A percentile compares a stretch with the other conserved stretches of the same genome.
Conservation (phyloP, 768 basidiomycete species). For the Podaxis carcinomalis region DNA sequence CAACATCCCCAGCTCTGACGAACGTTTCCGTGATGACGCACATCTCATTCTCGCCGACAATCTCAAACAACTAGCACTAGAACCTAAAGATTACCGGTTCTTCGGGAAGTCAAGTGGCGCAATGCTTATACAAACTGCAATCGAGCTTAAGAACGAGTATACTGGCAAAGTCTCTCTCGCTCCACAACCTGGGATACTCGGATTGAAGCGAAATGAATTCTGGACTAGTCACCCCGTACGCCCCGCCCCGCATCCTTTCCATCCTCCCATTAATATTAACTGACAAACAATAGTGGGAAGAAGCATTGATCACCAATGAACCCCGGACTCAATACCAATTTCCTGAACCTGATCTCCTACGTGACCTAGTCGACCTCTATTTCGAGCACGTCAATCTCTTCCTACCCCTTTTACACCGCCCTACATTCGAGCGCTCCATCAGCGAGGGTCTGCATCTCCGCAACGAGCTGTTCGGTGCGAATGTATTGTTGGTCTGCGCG, state of each 20-base stretch:
- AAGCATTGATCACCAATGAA: slow-evolving; percentile 10
- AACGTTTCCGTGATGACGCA: slow-evolving; percentile 29
- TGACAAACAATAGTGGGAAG: slow-evolving; percentile 32
- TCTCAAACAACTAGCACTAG: slow-evolving; percentile 28
- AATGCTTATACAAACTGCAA: slow-evolving; percentile 49
- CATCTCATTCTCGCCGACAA: slow-evolving; percentile 31
- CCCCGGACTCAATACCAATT: slow-evolving; percentile 31
- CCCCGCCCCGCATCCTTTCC: not conserved
- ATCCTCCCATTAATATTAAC: not conserved
- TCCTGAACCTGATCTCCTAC: slow-evolving; percentile 48
- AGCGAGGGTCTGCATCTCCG: slow-evolving; percentile 43
- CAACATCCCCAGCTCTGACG: slow-evolving; percentile 12
- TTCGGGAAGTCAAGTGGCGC: slow-evolving; percentile 55
- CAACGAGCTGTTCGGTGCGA: slow-evolving; percentile 50
- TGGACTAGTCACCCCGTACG: slow-evolving; percentile 34
- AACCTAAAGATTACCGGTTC: slow-evolving; percentile 37
- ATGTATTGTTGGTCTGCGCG: slow-evolving; percentile 70
- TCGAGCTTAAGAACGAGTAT: slow-evolving; percentile 56
- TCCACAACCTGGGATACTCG: slow-evolving; percentile 13
- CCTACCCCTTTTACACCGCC: slow-evolving; percentile 69
- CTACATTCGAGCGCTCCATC: slow-evolving; percentile 55
- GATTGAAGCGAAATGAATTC: slow-evolving; percentile 28
- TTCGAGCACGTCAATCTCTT: slow-evolving; percentile 56
- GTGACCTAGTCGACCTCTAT: slow-evolving; percentile 54
- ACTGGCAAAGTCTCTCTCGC: slow-evolving; percentile 27